A percentile compares a stretch with the other conserved stretches of the same genome.
Conservation (phyloP, 2,329 filamentous ascomycete genomes). For the Penicillium sp. region DNA sequence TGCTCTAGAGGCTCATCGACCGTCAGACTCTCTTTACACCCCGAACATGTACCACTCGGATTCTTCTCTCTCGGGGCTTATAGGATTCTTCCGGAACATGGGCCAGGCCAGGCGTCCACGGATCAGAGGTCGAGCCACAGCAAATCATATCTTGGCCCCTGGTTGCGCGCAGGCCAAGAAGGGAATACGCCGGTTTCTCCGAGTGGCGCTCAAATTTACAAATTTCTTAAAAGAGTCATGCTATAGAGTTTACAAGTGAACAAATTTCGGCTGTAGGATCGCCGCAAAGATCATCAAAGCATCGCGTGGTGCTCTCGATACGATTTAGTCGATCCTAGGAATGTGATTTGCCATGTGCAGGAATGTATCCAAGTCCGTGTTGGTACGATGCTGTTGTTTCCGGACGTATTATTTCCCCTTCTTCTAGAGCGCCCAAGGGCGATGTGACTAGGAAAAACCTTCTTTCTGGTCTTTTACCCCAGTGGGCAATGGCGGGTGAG, state of each 20-base stretch:
- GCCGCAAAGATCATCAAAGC: slow-evolving; percentile 10
- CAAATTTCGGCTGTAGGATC: background rate
- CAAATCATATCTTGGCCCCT: background rate
- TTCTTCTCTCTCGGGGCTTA: slow-evolving; percentile 1
- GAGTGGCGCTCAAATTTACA: slow-evolving; percentile 1
- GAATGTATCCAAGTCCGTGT: slow-evolving; percentile 10
- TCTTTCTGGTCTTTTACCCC: slow-evolving; percentile 11
- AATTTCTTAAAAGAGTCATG: background rate
- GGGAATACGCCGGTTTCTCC: background rate
- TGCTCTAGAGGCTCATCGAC: background rate
- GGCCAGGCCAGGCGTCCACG: background rate
- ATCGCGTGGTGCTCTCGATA: slow-evolving; percentile 20
- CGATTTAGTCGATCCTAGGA: slow-evolving; percentile 16
- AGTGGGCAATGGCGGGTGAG: background rate
- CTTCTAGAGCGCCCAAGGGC: background rate
- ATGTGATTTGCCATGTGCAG: slow-evolving; percentile 14
- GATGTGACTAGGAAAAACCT: slow-evolving; percentile 16
- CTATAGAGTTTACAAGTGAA: background rate
- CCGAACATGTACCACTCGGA: background rate
- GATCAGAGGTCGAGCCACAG: background rate
- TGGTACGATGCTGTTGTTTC: slow-evolving; percentile 13
- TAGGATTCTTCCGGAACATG: slow-evolving; percentile 1
- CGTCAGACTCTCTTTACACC: background rate
- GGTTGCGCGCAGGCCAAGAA: background rate
- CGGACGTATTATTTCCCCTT: slow-evolving; percentile 15